These are phyloP conservation scores for Fusarium pseudograminearum DNA, from an alignment of 2,329 filamentous ascomycete species.

Conservation along the genomic window DNA sequence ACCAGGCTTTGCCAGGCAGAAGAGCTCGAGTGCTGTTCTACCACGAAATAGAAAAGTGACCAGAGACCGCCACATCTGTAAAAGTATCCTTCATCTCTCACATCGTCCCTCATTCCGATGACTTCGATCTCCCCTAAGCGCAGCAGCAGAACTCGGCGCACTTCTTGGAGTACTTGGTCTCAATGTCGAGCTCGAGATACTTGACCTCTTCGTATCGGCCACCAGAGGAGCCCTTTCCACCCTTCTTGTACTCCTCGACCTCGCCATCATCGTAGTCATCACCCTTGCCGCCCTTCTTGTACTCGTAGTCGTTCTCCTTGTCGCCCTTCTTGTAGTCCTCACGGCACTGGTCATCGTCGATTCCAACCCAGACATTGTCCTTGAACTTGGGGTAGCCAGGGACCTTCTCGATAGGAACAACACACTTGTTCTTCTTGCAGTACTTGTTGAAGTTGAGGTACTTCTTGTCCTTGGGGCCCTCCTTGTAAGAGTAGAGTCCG, in stretches of 20 bases:
- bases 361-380: slow-evolving; percentile 29
- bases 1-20: background rate
- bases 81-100: background rate
- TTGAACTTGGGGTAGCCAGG: slow-evolving; percentile 31
- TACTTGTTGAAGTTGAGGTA: slow-evolving; percentile 38
- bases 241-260: background rate
- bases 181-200: slow-evolving; percentile 27
- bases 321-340: background rate
- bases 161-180: slow-evolving; percentile 26
- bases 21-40: background rate
- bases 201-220: slow-evolving; percentile 8
- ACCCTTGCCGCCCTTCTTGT: background rate
- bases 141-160: slow-evolving; percentile 34
- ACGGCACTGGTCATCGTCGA: slow-evolving; percentile 39
- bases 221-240: background rate
- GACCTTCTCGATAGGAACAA: slow-evolving; percentile 34
- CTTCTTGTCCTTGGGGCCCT: slow-evolving; percentile 16
- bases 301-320: background rate
- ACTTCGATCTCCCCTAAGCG: background rate
- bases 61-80: slow-evolving; percentile 3
- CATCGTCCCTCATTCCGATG: background rate
- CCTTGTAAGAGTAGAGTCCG: slow-evolving; percentile 27
- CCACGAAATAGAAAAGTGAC: slow-evolving; percentile 5
- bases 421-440: slow-evolving; percentile 36
- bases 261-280: background rate